Evolutionary conservation across 352 stramenopile genomes (phyloP).

Genomic region (Plasmopara muralis): DNA sequence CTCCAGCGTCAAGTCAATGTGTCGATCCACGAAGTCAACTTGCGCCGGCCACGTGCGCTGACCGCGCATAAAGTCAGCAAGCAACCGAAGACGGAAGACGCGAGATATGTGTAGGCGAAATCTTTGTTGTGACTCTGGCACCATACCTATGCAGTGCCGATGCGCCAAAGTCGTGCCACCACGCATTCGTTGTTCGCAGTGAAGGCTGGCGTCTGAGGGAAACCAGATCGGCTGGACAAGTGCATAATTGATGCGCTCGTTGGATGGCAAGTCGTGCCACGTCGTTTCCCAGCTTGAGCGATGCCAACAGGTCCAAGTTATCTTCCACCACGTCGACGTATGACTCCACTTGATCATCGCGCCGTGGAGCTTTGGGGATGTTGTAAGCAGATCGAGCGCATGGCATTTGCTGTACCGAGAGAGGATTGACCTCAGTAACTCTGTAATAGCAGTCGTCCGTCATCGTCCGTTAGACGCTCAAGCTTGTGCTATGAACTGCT

Average conservation of each 20-base stretch:
- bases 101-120: not conserved
- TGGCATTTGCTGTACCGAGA: not conserved
- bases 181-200: not conserved
- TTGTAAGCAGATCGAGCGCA: not conserved
- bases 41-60: not conserved
- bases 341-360: not conserved
- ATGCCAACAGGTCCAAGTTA: not conserved
- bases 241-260: not conserved
- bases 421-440: not conserved
- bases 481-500: not conserved
- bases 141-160: not conserved
- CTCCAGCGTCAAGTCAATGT: too few species aligned
- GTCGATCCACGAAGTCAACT: not conserved
- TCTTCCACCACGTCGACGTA: not conserved
- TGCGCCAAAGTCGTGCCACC: not conserved
- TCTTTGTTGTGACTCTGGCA: not conserved
- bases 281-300: not conserved
- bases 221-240: not conserved
- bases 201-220: not conserved
- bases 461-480: not conserved
- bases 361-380: not conserved
- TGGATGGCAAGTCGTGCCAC: not conserved
- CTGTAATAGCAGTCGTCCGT: not conserved
- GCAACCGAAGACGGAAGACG: not conserved
- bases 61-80: slow-evolving; percentile 1